These are phyloP conservation scores for Linnemannia zychae DNA, from an alignment of 192 early-diverging fungal species.

Conservation along the genomic window DNA sequence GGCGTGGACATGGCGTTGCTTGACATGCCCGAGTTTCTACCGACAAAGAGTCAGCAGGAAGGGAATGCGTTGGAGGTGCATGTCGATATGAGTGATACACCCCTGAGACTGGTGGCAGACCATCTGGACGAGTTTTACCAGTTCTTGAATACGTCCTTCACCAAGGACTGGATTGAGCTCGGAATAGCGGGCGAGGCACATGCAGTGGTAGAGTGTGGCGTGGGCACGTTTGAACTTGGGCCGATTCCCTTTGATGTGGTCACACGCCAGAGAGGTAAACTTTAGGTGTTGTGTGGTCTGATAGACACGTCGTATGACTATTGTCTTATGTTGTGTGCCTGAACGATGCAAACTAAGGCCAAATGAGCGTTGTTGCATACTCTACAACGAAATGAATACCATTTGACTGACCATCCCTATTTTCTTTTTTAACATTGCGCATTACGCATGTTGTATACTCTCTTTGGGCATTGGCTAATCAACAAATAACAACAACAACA, in stretches of 20 bases:
- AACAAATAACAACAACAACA: conserved; percentile 1
- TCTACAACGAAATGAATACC: neutral
- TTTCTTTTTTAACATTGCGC: neutral
- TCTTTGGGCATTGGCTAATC: neutral
- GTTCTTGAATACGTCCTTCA: conserved; percentile 43
- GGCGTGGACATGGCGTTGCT: conserved; percentile 29
- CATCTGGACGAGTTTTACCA: conserved; percentile 33
- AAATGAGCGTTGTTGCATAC: neutral
- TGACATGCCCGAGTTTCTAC: conserved; percentile 24
- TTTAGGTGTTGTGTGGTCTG: neutral
- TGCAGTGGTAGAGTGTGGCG: conserved; percentile 42
- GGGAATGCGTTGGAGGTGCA: conserved; percentile 30
- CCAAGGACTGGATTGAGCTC: conserved; percentile 34
- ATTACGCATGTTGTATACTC: neutral
- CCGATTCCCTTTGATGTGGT: conserved; percentile 45
- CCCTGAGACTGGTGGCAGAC: conserved; percentile 2
- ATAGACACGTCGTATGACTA: neutral
- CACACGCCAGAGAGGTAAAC: conserved; percentile 37
- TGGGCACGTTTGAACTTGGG: conserved; percentile 51
- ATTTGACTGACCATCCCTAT: neutral
- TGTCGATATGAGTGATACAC: conserved; percentile 17
- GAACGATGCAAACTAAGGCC: neutral
- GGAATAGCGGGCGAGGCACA: conserved; percentile 39
- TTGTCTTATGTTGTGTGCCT: neutral
- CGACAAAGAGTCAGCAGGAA: conserved; percentile 38